Conservation (phyloP, 495 filamentous ascomycete genomes). For the Paragyromitra xinjiangensis region DNA sequence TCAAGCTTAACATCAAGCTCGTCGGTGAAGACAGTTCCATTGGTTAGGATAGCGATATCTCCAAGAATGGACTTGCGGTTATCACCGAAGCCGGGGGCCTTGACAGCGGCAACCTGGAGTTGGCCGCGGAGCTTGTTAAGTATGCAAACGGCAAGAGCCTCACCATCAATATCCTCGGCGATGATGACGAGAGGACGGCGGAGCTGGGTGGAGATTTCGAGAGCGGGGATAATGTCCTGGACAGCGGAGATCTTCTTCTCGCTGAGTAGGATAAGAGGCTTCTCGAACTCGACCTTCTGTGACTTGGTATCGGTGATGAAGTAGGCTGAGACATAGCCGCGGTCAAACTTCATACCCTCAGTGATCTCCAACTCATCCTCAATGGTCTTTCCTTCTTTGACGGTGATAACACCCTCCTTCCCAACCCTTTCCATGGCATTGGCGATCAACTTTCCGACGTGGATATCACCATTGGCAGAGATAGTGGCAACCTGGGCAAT, state of each 20-base stretch:
- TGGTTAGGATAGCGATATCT: constrained; percentile 93
- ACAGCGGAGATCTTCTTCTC: constrained; percentile 99
- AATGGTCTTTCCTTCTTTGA: constrained; percentile 99
- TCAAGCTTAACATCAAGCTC: constrained; percentile 99
- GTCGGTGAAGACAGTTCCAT: constrained; percentile 95
- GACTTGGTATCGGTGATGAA: constrained; percentile 99
- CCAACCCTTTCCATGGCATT: constrained; percentile 99
- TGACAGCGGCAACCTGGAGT: constrained; percentile 97
- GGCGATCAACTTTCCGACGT: constrained; percentile 94
- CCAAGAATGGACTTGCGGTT: constrained; percentile 99
- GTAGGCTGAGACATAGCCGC: constrained; percentile 97
- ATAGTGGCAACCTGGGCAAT: constrained; percentile 99
- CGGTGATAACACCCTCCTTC: constrained; percentile 99
- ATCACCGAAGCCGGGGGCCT: constrained; percentile 99
- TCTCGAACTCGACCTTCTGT: constrained; percentile 99
- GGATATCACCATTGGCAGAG: constrained; percentile 93
- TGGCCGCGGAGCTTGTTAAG: constrained; percentile 99
- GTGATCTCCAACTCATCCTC: constrained; percentile 98
- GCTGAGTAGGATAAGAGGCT: constrained; percentile 95
- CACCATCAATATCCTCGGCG: constrained; percentile 98
- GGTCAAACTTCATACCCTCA: constrained; percentile 99
- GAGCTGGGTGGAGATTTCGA: constrained; percentile 93
- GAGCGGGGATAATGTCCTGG: constrained; percentile 96
- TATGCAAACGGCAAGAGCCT: constrained; percentile 97
- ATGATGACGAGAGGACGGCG: constrained; percentile 97